Evolutionary conservation across 129 eudicot species (phyloP).

Genomic region (Centella asiatica): DNA sequence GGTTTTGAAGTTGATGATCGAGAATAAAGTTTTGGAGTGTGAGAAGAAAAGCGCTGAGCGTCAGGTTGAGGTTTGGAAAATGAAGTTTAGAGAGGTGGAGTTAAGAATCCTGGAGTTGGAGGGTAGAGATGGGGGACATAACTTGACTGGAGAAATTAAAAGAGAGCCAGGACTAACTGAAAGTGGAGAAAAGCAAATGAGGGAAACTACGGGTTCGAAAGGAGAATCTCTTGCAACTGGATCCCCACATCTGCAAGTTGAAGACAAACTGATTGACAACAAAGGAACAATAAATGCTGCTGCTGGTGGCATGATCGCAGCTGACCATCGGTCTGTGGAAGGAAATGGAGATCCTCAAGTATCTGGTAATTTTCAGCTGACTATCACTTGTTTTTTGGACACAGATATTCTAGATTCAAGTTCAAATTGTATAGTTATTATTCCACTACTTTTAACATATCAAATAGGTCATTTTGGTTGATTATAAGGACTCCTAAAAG

Average conservation of each 20-base stretch:
- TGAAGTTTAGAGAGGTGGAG: constrained; percentile 31
- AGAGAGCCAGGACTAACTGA: neutral
- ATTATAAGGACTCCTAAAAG: too few relatives aligned
- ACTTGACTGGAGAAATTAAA: constrained; percentile 12
- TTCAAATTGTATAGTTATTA: too few relatives aligned
- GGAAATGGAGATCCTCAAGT: constrained; percentile 4
- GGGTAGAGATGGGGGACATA: neutral
- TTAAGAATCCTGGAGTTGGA: constrained; percentile 19
- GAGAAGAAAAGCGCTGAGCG: constrained; percentile 50
- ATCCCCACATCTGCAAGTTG: neutral
- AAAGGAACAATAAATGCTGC: constrained; percentile 4
- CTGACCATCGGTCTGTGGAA: neutral
- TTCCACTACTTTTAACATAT: too few relatives aligned
- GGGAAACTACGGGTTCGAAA: constrained; percentile 1
- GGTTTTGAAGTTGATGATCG: constrained; percentile 32
- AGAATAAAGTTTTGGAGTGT: constrained; percentile 50
- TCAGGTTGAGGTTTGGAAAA: constrained; percentile 31
- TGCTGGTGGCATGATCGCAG: neutral
- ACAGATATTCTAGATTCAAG: too few relatives aligned
- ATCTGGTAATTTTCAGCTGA: constrained; percentile 18
- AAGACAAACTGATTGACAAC: neutral
- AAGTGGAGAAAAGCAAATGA: constrained; percentile 6
- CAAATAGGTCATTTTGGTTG: too few relatives aligned
- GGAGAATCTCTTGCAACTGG: neutral
- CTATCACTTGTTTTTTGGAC: neutral